Conservation (phyloP, 768 basidiomycete species). For the Tulasnella sp. region DNA sequence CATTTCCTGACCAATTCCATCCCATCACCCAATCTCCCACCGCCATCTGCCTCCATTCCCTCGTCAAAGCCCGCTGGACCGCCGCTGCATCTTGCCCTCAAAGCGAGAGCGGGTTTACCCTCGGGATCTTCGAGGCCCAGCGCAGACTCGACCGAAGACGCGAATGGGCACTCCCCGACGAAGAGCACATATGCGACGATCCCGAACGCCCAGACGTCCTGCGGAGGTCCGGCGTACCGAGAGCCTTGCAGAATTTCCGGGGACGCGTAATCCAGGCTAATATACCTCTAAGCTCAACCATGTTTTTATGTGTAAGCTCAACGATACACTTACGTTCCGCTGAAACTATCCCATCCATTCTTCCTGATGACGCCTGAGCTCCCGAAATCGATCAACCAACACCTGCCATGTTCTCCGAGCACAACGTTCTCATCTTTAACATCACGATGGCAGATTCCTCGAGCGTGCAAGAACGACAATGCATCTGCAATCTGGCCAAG, state of each 20-base stretch:
- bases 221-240: conserved; percentile 89
- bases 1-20: conserved; percentile 75
- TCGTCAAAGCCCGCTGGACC: conserved; percentile 30
- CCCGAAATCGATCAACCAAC: conserved; percentile 94
- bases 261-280: conserved; percentile 83
- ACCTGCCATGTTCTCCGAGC: conserved; percentile 61
- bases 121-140: conserved; percentile 46
- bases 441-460: conserved; percentile 93
- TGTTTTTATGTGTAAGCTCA: not conserved
- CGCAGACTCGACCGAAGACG: conserved; percentile 83
- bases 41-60: conserved; percentile 71
- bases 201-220: conserved; percentile 97
- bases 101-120: conserved; percentile 23
- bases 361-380: conserved; percentile 80
- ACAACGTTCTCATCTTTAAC: conserved; percentile 97
- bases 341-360: conserved; percentile 82
- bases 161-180: conserved; percentile 84
- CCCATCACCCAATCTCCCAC: conserved; percentile 74
- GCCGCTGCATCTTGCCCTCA: conserved; percentile 19
- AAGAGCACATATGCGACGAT: conserved; percentile 94
- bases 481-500: conserved; percentile 93
- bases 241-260: conserved; percentile 95
- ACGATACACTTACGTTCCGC: conserved; percentile 63
- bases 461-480: conserved; percentile 73
- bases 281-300: not conserved